phyloP scores from a whole-genome alignment of 495 filamentous ascomycete genomes.

The Xylaria acuta region DNA sequence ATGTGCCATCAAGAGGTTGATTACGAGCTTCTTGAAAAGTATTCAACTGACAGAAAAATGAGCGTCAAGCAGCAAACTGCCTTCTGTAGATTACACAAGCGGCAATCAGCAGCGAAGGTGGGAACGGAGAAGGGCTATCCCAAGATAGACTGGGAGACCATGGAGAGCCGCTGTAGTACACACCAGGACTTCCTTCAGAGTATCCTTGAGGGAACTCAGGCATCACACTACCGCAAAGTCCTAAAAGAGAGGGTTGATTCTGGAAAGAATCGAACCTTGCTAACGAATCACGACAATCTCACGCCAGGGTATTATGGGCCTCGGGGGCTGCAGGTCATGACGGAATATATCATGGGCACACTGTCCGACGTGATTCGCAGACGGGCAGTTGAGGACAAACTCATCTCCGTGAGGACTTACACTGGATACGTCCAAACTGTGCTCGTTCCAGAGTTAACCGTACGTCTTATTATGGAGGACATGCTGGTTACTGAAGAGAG shows the following conservation, averaged over 20 bases:
- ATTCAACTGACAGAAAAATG: constrained; percentile 55
- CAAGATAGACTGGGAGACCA: constrained; percentile 72
- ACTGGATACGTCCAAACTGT: constrained; percentile 83
- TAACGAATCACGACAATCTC: constrained; percentile 59
- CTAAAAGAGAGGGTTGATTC: constrained; percentile 64
- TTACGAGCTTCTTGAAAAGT: constrained; percentile 52
- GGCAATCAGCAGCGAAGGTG: constrained; percentile 59
- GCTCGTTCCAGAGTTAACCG: constrained; percentile 82
- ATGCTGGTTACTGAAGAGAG: constrained; percentile 70
- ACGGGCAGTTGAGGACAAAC: constrained; percentile 66
- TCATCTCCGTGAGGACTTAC: constrained; percentile 73
- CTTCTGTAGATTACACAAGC: constrained; percentile 79
- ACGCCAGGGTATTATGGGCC: constrained; percentile 86
- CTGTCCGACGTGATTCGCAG: constrained; percentile 68
- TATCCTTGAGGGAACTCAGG: constrained; percentile 61
- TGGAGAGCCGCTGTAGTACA: constrained; percentile 67
- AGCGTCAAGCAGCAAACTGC: constrained; percentile 65
- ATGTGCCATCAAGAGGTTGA: constrained; percentile 71
- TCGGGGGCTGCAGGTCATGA: constrained; percentile 69
- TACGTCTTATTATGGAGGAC: constrained; percentile 82
- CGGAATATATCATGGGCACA: constrained; percentile 66
- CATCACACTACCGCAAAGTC: constrained; percentile 67
- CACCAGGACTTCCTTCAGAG: constrained; percentile 61
- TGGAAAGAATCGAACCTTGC: constrained; percentile 66
- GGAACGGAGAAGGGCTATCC: constrained; percentile 77